Base-by-base conservation (phyloP, 1,284 basidiomycete species). In the Trichosporon ovoides region DNA sequence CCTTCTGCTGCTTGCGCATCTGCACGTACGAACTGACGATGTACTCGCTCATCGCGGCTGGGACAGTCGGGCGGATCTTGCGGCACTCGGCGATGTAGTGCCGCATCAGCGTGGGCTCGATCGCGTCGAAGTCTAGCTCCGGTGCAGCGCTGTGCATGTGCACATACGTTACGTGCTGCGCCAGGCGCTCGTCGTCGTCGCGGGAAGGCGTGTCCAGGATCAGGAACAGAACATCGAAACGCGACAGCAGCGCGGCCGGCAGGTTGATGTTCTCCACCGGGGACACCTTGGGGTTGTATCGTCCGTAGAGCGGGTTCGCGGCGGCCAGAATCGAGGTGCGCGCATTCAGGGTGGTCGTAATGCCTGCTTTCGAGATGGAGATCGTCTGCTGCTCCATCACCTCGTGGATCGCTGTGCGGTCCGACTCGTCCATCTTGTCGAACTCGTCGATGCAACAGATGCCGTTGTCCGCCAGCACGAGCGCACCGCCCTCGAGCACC, bases 301-400 rank as follows among this genome's bases (percentile, higher is more conserved):
- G 87, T 14, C 96, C 96, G 71, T 96, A 98, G 0, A 98, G 82
- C 38, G 96, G 96, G 77, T 99, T 99, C 43, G 96, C 96, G 9
- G 96, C 96, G 0, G 96, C 96, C 12, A 98, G 85, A 69, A 99
- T 92, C 10, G 96, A 98, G 0, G 95, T 97, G 38, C 96, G 86
- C 16, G 96, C 96, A 71, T 98, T 99, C 37, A 98, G 82, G 0
- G 96, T 98, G 0, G 96, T 98, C 0, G 93, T 96, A 75, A 99
- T 99, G 19, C 96, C 96, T 2, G 96, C 96, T 79, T 99, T 99
- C 48, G 93, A 94, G 67, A 99, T 99, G 3, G 92, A 97, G 64
- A 99, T 98, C 2, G 96, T 99, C 78, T 99, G 95, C 74, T 99
- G 95, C 77, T 99, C 95, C 96, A 99, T 99, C 57, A 98, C 96